Evolutionary conservation across 2,329 filamentous ascomycete species (phyloP).

Genomic region (Ceratocystis lukuohia): DNA sequence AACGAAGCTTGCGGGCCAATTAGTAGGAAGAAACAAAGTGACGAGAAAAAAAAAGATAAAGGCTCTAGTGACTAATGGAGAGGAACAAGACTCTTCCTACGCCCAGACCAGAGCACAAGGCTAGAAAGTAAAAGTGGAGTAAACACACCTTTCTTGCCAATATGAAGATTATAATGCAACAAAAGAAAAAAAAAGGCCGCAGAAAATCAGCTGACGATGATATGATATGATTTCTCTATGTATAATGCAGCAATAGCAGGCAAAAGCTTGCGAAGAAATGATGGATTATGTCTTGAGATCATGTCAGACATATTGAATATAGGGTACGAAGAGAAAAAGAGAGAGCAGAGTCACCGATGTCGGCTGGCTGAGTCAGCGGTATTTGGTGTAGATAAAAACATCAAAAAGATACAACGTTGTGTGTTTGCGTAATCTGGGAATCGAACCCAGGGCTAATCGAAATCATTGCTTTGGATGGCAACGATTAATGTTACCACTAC

Average conservation of each 20-base stretch:
- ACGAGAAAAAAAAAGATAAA: not conserved
- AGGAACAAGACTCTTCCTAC: no score
- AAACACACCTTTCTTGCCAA: not conserved
- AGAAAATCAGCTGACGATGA: not conserved
- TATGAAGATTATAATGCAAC: not conserved
- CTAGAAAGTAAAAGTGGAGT: not conserved
- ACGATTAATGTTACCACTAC: constrained; percentile 14
- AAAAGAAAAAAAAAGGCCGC: not conserved
- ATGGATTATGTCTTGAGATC: not conserved
- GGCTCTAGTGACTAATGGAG: not conserved
- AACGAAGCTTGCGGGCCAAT: not conserved
- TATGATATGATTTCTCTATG: not conserved
- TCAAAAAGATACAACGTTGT: not conserved
- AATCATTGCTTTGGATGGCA: constrained; percentile 8
- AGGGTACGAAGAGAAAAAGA: not conserved
- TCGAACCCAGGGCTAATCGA: constrained; percentile 13
- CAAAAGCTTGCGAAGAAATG: not conserved
- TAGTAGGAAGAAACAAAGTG: not conserved
- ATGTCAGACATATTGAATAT: not conserved
- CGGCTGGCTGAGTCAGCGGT: not conserved
- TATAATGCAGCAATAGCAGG: no score
- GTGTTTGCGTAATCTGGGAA: constrained; percentile 6
- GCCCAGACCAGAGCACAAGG: not conserved
- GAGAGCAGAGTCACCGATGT: not conserved
- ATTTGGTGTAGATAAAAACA: not conserved